Evolutionary conservation across 306 rosid genomes (phyloP).

Genomic region (Cotoneaster glaucophyllus): DNA sequence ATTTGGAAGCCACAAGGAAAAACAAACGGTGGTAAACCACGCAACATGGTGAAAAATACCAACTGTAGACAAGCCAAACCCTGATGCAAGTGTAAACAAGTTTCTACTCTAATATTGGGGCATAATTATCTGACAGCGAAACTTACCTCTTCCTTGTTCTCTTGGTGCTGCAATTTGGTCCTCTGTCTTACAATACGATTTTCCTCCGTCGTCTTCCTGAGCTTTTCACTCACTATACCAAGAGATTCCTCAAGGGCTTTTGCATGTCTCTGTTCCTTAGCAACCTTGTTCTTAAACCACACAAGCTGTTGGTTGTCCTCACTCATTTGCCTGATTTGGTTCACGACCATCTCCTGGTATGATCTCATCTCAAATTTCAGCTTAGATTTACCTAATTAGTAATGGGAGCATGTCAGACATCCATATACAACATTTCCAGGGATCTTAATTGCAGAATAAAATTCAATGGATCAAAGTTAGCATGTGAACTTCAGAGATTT

Average conservation of each 20-base stretch:
- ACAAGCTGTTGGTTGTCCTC: conserved; percentile 48
- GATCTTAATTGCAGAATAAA: background rate
- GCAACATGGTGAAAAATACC: background rate
- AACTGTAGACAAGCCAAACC: background rate
- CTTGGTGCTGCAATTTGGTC: conserved; percentile 26
- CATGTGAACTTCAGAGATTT: background rate
- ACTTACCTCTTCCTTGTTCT: conserved; percentile 26
- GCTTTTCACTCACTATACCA: conserved; percentile 29
- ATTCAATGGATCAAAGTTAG: background rate
- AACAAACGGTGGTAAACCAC: background rate
- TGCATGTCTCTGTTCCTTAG: conserved; percentile 32
- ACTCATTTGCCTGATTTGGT: conserved; percentile 52
- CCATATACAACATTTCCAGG: background rate
- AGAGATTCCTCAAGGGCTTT: conserved; percentile 25
- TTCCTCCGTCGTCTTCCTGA: conserved; percentile 29
- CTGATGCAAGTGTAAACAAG: background rate
- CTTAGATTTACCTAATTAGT: conserved; percentile 49
- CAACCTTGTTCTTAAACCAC: conserved; percentile 25
- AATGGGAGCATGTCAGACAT: background rate
- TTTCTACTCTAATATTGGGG: background rate
- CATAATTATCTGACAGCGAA: background rate
- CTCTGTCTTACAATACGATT: conserved; percentile 33
- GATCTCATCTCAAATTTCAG: conserved; percentile 64
- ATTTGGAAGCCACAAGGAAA: background rate
- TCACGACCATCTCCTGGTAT: conserved; percentile 68